These are phyloP conservation scores for Ilyonectria destructans DNA, from an alignment of 2,329 filamentous ascomycete species.

Conservation along the genomic window DNA sequence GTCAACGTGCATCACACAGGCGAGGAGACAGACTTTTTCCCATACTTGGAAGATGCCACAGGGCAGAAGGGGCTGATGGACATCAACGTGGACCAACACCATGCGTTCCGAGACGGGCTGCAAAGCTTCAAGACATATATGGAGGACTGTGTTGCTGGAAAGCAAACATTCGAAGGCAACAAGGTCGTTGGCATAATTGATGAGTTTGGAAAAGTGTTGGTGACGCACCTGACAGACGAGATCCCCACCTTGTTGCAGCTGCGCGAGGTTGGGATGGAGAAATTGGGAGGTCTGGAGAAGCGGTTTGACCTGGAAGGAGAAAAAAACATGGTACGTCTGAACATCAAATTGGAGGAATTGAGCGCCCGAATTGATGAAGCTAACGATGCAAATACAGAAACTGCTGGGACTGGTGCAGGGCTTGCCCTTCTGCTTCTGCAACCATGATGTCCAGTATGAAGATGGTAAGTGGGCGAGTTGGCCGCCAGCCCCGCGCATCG, in stretches of 20 bases:
- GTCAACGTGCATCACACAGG: conserved; percentile 55
- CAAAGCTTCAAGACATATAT: conserved; percentile 33
- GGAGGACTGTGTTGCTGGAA: conserved; percentile 2
- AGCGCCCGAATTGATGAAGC: too few relatives aligned
- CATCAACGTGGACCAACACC: conserved; percentile 57
- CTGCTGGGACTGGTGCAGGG: conserved; percentile 8
- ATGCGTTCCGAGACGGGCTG: conserved; percentile 53
- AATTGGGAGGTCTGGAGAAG: conserved; percentile 3
- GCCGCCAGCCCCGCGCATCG: conserved; percentile 15
- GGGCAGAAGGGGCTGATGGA: conserved; percentile 56
- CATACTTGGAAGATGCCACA: conserved; percentile 51
- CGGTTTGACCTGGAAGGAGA: conserved; percentile 12
- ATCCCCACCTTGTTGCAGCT: conserved; percentile 18
- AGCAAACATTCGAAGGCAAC: conserved; percentile 9
- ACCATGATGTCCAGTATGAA: conserved; percentile 23
- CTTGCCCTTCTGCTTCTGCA: conserved; percentile 17
- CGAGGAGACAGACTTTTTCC: conserved; percentile 58
- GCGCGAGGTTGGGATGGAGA: conserved; percentile 9
- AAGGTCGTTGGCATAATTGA: conserved; percentile 15
- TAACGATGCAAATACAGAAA: conserved; percentile 4
- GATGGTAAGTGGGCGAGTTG: conserved; percentile 13
- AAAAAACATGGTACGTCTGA: conserved; percentile 16
- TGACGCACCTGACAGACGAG: conserved; percentile 17
- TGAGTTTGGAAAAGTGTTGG: conserved; percentile 17
- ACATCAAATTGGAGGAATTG: background rate